phyloP scores from a whole-genome alignment of 345 rosid genomes.

The Brassica incana region DNA sequence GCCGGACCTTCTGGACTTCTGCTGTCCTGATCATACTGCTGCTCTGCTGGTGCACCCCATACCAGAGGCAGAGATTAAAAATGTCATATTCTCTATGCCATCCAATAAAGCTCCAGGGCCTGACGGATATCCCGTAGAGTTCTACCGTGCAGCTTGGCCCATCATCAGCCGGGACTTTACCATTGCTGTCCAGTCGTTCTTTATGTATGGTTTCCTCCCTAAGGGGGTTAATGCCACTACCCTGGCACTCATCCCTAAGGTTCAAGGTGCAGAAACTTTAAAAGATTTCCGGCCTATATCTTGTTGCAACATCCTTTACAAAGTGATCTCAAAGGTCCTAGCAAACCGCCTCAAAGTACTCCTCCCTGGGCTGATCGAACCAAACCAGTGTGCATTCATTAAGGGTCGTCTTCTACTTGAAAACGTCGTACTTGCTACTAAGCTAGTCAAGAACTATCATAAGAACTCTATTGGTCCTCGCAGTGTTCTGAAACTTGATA shows the following conservation, averaged over 20 bases:
- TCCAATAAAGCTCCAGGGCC: neutral
- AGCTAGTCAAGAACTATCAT: too few species aligned
- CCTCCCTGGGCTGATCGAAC: neutral
- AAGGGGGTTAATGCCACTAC: neutral
- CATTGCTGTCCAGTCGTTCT: neutral
- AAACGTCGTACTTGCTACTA: neutral
- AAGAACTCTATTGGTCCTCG: too few species aligned
- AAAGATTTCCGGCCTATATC: neutral
- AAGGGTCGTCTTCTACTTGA: neutral
- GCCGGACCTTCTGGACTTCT: neutral
- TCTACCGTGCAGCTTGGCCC: neutral
- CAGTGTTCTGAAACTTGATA: neutral
- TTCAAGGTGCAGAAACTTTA: neutral
- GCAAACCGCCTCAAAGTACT: neutral
- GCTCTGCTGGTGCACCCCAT: neutral
- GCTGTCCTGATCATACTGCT: neutral
- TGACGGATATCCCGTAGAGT: neutral
- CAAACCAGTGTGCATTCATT: neutral
- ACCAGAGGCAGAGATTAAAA: neutral
- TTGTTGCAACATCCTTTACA: neutral
- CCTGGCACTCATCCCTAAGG: neutral
- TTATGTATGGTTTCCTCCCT: neutral
- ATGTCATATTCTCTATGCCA: neutral
- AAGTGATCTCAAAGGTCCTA: neutral
- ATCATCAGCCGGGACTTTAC: neutral